Conservation (phyloP, 805 yeast genomes). For the Candida palmyrensis region DNA sequence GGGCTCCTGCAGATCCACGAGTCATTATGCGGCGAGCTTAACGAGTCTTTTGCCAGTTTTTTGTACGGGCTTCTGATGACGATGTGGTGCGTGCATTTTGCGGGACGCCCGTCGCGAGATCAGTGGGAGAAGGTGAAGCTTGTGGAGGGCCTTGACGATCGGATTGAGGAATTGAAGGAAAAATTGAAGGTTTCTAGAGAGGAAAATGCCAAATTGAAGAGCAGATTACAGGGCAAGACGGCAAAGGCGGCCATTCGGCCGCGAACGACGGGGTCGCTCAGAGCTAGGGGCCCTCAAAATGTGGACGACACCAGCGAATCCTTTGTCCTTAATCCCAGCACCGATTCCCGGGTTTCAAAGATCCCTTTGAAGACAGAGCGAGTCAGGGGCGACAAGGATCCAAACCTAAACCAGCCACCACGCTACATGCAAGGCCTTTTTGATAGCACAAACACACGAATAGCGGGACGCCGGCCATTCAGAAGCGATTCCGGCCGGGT, state of each 20-base stretch:
- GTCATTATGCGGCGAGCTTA: conserved; percentile 53
- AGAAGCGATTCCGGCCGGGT: conserved; percentile 1
- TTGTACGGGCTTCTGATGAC: conserved; percentile 77
- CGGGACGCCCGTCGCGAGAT: conserved; percentile 32
- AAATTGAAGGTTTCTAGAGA: conserved; percentile 14
- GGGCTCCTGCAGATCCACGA: conserved; percentile 56
- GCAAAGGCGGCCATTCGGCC: conserved; percentile 2
- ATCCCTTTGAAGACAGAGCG: conserved; percentile 12
- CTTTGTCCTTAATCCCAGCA: conserved; percentile 20
- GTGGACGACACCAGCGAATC: conserved; percentile 20
- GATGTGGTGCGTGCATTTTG: conserved; percentile 83
- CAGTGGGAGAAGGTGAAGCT: conserved; percentile 27
- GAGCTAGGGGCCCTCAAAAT: no score
- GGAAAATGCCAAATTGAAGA: conserved; percentile 20
- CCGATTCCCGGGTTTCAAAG: conserved; percentile 10
- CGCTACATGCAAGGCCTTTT: conserved; percentile 37
- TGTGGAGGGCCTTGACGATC: conserved; percentile 15
- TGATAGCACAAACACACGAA: conserved; percentile 13
- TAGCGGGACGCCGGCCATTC: conserved; percentile 5
- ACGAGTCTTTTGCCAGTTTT: conserved; percentile 74
- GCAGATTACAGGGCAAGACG: conserved; percentile 8
- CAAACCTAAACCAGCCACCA: conserved; percentile 41
- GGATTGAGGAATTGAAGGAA: conserved; percentile 17
- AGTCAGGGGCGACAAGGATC: conserved; percentile 8
- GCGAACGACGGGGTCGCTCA: no score